Evolutionary conservation across 2,329 filamentous ascomycete species (phyloP).

Genomic region (Pseudogymnoascus sp.): DNA sequence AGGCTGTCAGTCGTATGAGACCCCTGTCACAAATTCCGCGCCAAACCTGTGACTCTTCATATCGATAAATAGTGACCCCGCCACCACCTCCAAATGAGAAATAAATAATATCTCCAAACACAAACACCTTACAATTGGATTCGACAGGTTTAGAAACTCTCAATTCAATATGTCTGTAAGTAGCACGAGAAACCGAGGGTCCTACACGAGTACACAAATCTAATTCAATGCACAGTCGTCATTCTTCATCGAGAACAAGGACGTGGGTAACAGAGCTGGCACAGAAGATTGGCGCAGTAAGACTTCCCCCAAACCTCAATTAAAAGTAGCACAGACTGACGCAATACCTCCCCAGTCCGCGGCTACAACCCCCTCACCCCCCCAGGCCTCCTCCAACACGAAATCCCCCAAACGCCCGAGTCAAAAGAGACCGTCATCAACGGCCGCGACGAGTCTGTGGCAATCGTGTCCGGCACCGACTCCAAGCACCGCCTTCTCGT

Average conservation of each 20-base stretch:
- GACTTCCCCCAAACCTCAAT: slow-evolving; percentile 22
- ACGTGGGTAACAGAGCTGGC: slow-evolving; percentile 64
- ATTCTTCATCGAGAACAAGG: slow-evolving; percentile 71
- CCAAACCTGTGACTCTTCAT: neutral
- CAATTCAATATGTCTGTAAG: slow-evolving; percentile 16
- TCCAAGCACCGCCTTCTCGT: slow-evolving; percentile 55
- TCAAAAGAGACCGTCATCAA: slow-evolving; percentile 46
- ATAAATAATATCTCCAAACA: slow-evolving; percentile 5
- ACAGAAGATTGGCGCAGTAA: slow-evolving; percentile 79
- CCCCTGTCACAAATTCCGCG: neutral
- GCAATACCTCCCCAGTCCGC: slow-evolving; percentile 46
- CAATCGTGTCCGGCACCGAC: slow-evolving; percentile 60
- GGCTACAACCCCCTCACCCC: slow-evolving; percentile 91
- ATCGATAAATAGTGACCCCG: slow-evolving; percentile 7
- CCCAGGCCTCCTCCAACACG: slow-evolving; percentile 89
- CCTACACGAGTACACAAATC: slow-evolving; percentile 7
- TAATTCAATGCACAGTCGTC: slow-evolving; percentile 25
- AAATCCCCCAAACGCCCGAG: slow-evolving; percentile 53
- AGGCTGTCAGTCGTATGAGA: neutral
- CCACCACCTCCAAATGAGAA: neutral
- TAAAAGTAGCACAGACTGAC: slow-evolving; percentile 20
- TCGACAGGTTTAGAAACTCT: neutral
- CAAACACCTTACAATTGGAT: neutral
- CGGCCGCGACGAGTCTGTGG: slow-evolving; percentile 54
- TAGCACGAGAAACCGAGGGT: neutral